Percentiles rank a stretch among this genome's conserved stretches.
Evolutionary conservation across 495 filamentous ascomycete genomes (phyloP).

Genomic region (Cairneyella variabilis): DNA sequence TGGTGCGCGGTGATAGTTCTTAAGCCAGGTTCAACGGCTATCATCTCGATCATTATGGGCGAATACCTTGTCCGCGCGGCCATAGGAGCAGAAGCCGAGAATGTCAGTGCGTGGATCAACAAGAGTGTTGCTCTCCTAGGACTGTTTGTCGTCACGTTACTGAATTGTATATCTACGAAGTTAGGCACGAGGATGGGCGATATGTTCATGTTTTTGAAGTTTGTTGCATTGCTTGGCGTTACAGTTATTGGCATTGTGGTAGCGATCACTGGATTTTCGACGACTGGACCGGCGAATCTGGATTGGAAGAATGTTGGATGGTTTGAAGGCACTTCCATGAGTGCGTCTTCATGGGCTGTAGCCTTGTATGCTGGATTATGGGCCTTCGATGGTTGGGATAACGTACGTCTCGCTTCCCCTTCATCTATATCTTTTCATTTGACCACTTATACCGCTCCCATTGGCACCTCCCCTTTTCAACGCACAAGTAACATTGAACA

Average conservation of each 20-base stretch:
- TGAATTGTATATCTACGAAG: constrained; percentile 89
- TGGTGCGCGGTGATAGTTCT: constrained; percentile 94
- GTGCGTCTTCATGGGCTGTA: constrained; percentile 80
- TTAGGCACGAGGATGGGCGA: constrained; percentile 82
- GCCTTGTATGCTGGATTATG: constrained; percentile 93
- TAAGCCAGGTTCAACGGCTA: constrained; percentile 89
- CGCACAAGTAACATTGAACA: no score
- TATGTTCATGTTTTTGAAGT: constrained; percentile 94
- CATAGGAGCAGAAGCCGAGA: constrained; percentile 74
- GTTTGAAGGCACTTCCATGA: constrained; percentile 83
- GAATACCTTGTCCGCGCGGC: constrained; percentile 89
- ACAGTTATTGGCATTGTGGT: constrained; percentile 88
- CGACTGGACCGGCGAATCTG: constrained; percentile 65
- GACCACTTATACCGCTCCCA: background rate
- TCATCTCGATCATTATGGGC: constrained; percentile 96
- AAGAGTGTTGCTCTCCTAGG: constrained; percentile 82
- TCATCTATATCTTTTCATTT: background rate
- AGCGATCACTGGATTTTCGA: constrained; percentile 77
- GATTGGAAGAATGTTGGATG: constrained; percentile 87
- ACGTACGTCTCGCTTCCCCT: constrained; percentile 61
- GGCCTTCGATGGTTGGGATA: constrained; percentile 99
- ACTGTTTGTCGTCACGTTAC: constrained; percentile 66
- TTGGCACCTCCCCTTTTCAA: no score
- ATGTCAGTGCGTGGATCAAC: constrained; percentile 79
- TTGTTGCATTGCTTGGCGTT: constrained; percentile 81